Conservation (phyloP, 768 basidiomycete genomes). For the Russula sp. region DNA sequence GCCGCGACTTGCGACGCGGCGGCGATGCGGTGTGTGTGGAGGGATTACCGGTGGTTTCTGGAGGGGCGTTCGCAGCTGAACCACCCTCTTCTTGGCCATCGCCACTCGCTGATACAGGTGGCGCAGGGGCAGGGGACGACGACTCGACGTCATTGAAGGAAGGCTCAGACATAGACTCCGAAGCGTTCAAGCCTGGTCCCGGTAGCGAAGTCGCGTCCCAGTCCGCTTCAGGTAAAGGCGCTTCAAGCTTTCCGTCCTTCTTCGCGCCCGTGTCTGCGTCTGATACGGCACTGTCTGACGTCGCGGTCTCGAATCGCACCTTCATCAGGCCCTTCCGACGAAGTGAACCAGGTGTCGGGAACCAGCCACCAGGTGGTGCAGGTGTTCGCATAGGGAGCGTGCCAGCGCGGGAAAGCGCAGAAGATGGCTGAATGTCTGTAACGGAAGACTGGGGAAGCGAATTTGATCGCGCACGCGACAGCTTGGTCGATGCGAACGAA, state of each 20-base stretch:
- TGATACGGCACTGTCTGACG: constrained; percentile 30
- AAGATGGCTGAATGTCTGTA: neutral
- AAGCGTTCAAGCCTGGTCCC: neutral
- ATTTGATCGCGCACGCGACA: constrained; percentile 19
- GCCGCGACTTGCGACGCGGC: constrained; percentile 35
- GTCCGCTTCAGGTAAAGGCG: constrained; percentile 7
- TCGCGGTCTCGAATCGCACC: constrained; percentile 60
- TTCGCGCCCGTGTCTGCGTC: constrained; percentile 24
- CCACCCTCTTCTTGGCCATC: neutral
- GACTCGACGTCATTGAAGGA: constrained; percentile 21
- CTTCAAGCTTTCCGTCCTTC: neutral
- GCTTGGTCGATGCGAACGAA: neutral
- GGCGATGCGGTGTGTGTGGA: constrained; percentile 20
- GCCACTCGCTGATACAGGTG: neutral
- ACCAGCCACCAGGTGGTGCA: constrained; percentile 41
- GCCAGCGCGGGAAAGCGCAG: constrained; percentile 15
- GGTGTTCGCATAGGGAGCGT: constrained; percentile 35
- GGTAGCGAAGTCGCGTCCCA: constrained; percentile 4
- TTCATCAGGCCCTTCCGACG: constrained; percentile 54
- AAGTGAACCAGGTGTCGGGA: constrained; percentile 45
- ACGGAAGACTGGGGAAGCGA: constrained; percentile 21
- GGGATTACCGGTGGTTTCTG: constrained; percentile 24
- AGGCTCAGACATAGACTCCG: constrained; percentile 20
- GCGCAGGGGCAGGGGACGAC: constrained; percentile 14
- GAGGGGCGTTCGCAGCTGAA: neutral